Evolutionary conservation across 345 rosid genomes (phyloP).

Genomic region (Ceriops decandra): DNA sequence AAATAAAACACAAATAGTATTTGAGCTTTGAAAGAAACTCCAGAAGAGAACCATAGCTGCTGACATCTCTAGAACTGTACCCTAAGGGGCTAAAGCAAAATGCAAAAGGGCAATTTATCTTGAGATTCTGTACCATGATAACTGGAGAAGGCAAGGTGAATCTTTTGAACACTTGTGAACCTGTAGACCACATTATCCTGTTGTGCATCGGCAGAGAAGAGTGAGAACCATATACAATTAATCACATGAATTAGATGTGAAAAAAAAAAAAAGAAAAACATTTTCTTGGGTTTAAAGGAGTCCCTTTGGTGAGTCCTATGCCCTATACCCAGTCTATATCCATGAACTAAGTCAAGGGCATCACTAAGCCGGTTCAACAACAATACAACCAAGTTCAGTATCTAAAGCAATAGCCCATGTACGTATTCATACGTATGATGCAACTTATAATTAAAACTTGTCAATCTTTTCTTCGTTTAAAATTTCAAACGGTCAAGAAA

Average conservation of each 20-base stretch:
- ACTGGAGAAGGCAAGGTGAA: conserved; percentile 27
- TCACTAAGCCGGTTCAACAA: neutral
- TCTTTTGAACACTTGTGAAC: conserved; percentile 26
- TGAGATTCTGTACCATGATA: conserved; percentile 11
- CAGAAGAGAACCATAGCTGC: too few relatives aligned
- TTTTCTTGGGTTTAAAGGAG: too few relatives aligned
- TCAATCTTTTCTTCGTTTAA: too few relatives aligned
- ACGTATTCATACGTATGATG: too few relatives aligned
- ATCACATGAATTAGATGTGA: neutral
- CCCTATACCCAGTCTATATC: neutral
- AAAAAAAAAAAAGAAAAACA: neutral
- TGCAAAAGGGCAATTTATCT: neutral
- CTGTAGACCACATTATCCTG: conserved; percentile 32
- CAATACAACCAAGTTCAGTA: neutral
- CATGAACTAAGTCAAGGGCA: neutral
- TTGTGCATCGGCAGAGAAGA: neutral
- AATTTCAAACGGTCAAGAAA: too few relatives aligned
- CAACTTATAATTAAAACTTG: too few relatives aligned
- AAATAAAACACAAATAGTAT: too few relatives aligned
- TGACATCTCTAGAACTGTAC: too few relatives aligned
- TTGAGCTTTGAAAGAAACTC: too few relatives aligned
- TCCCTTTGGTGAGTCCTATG: too few relatives aligned
- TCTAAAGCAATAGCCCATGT: neutral
- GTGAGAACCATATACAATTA: neutral
- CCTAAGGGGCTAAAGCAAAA: neutral